phyloP scores from a whole-genome alignment of 2,329 filamentous ascomycete species.

The Sporothrix sp. region DNA sequence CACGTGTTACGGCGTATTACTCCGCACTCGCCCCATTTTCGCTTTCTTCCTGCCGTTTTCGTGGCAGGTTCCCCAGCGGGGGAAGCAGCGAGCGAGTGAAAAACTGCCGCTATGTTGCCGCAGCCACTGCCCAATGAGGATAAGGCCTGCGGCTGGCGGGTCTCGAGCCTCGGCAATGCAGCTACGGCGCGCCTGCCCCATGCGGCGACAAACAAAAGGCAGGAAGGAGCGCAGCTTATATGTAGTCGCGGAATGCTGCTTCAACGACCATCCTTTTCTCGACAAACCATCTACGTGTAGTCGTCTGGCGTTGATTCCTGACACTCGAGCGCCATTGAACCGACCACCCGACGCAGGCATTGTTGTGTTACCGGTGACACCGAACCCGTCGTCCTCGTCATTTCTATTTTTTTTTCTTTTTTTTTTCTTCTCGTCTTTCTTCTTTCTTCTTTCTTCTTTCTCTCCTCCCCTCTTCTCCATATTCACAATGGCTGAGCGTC shows the following conservation, averaged over 20 bases:
- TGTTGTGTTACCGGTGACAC: background rate
- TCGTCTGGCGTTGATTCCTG: background rate
- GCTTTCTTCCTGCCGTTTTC: conserved; percentile 7
- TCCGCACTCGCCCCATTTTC: no score
- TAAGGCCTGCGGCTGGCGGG: background rate
- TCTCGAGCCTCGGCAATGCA: conserved; percentile 12
- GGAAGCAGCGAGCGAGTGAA: conserved; percentile 6
- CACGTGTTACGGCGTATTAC: no score
- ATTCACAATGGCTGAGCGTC: conserved; percentile 55
- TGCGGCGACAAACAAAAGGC: background rate
- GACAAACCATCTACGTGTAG: no score
- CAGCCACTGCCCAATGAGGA: conserved; percentile 5
- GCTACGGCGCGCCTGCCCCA: background rate
- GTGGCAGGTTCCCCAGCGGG: conserved; percentile 8
- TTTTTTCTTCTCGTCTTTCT: background rate
- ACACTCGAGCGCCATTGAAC: background rate
- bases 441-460: background rate
- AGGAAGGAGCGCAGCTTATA: background rate
- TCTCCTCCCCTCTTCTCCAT: background rate
- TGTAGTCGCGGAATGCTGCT: no score
- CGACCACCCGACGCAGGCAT: background rate
- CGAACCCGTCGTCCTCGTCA: background rate
- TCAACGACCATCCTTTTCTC: background rate
- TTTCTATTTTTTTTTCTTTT: background rate
- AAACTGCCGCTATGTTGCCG: conserved; percentile 11